Evolutionary conservation across 441 rosid genomes (phyloP).

Genomic region (Adansonia gregorii): DNA sequence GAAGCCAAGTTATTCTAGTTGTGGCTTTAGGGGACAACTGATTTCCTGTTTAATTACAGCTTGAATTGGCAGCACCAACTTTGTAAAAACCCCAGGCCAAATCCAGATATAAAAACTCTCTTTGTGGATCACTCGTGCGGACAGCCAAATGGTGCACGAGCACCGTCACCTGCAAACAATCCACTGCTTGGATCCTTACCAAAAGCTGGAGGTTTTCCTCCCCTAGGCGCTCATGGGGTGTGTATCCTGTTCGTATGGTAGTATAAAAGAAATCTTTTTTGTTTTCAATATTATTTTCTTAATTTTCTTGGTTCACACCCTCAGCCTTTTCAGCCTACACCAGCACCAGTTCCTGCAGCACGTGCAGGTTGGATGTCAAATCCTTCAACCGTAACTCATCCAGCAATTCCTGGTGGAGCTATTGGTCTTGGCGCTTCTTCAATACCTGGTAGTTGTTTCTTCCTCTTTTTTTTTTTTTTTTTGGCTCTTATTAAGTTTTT

Average conservation of each 20-base stretch:
- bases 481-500: background rate
- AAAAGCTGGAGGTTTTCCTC: slow-evolving; percentile 65
- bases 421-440: slow-evolving; percentile 52
- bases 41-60: slow-evolving; percentile 42
- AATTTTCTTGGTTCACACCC: slow-evolving; percentile 26
- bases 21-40: no score
- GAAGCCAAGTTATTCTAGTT: no score
- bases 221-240: slow-evolving; percentile 67
- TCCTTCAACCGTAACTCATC: slow-evolving; percentile 65
- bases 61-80: slow-evolving; percentile 90
- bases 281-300: no score
- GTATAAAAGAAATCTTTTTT: background rate
- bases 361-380: slow-evolving; percentile 87
- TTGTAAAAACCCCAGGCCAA: slow-evolving; percentile 77
- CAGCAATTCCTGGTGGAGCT: slow-evolving; percentile 69
- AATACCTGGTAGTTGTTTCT: slow-evolving; percentile 51
- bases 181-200: slow-evolving; percentile 63
- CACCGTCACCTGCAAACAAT: slow-evolving; percentile 76
- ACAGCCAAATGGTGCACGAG: slow-evolving; percentile 71
- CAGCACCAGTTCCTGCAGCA: slow-evolving; percentile 65
- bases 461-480: slow-evolving; percentile 4
- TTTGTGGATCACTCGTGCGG: slow-evolving; percentile 79
- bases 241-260: slow-evolving; percentile 4
- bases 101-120: slow-evolving; percentile 79
- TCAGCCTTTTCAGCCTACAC: slow-evolving; percentile 74